These are phyloP conservation scores for Effrenium voratum DNA, from an alignment of 73 alveolate species.

Conservation along the genomic window DNA sequence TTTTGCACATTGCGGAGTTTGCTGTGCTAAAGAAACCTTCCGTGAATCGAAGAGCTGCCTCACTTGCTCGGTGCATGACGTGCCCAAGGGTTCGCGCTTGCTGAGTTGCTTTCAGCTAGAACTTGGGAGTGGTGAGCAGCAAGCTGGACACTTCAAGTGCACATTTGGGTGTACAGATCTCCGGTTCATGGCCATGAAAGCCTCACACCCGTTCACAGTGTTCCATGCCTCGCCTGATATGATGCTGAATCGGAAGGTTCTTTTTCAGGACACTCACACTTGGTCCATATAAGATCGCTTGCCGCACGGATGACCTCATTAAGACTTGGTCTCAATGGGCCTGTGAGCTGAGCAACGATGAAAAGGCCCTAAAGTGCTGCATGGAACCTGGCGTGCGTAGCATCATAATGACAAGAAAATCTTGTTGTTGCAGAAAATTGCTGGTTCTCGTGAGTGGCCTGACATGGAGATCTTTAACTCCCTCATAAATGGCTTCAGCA, in stretches of 20 bases:
- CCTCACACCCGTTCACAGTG: background rate
- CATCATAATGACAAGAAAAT: background rate
- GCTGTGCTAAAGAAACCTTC: background rate
- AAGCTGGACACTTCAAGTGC: background rate
- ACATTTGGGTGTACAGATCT: background rate
- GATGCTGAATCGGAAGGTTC: background rate
- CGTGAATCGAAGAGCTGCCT: background rate
- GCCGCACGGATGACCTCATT: background rate
- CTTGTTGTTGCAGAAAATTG: background rate
- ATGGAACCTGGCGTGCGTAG: conserved; percentile 6
- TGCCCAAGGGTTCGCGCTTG: background rate
- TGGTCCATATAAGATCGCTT: background rate
- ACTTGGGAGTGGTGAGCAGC: background rate
- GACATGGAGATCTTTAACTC: background rate
- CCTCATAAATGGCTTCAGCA: background rate
- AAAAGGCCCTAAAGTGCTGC: background rate
- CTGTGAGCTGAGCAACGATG: background rate
- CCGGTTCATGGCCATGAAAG: background rate
- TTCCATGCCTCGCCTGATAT: background rate
- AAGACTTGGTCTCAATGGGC: background rate
- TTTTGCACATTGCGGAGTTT: background rate
- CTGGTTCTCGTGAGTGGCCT: background rate
- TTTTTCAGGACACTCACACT: background rate
- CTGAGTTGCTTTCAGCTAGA: background rate
- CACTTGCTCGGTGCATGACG: background rate